Evolutionary conservation across 2,329 filamentous ascomycete genomes (phyloP).

Genomic region (Xylaria sp.): DNA sequence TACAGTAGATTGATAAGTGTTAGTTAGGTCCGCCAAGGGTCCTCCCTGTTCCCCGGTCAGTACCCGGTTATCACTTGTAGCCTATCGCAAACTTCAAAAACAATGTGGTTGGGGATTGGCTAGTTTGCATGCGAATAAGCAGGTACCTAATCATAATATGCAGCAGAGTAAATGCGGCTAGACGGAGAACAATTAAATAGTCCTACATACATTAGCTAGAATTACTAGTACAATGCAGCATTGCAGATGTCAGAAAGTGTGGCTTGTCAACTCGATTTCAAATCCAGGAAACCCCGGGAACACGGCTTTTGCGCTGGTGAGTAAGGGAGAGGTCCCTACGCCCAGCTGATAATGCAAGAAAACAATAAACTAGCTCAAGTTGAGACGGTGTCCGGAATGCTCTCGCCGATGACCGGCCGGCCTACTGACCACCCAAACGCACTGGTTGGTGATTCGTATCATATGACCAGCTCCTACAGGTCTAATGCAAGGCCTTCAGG

Average conservation of each 20-base stretch:
- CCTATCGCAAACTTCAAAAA: background rate
- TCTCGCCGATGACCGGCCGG: background rate
- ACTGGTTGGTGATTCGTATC: background rate
- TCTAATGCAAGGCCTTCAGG: constrained; percentile 13
- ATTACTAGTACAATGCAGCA: constrained; percentile 9
- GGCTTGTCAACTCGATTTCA: constrained; percentile 18
- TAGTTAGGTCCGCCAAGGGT: too few species aligned
- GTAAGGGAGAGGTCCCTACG: background rate
- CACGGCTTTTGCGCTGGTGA: constrained; percentile 2
- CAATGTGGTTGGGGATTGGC: background rate
- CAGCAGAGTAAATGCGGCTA: background rate
- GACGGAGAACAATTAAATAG: background rate
- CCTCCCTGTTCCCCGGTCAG: background rate
- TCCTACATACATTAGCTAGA: too few species aligned
- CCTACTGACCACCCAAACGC: background rate
- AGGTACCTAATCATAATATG: background rate
- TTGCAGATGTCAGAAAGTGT: constrained; percentile 14
- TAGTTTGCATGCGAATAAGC: background rate
- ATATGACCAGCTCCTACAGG: background rate
- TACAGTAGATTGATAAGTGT: too few species aligned
- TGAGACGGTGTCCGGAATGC: constrained; percentile 14
- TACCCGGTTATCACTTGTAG: background rate
- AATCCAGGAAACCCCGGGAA: constrained; percentile 13
- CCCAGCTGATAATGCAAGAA: background rate
- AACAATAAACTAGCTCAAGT: background rate